Percentiles rank a stretch among this genome's conserved stretches.
Evolutionary conservation across 805 yeast genomes (phyloP).

Genomic region (Cyberlindnera nakhonratchasimensis): DNA sequence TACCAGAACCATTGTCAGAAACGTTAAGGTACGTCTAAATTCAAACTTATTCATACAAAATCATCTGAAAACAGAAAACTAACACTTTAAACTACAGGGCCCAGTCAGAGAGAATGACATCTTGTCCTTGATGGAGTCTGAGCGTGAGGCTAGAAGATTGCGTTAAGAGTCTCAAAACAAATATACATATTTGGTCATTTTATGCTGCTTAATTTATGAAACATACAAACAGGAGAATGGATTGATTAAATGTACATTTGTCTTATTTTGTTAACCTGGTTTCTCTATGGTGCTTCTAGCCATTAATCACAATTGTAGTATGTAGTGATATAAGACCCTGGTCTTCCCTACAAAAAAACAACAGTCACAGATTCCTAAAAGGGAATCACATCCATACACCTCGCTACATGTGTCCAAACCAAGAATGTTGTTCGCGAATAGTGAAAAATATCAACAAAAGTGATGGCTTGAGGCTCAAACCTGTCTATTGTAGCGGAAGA

Average conservation of each 20-base stretch:
- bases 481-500: not conserved
- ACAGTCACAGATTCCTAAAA: slow-evolving; percentile 20
- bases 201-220: slow-evolving; percentile 15
- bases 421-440: slow-evolving; percentile 6
- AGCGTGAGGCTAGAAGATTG: slow-evolving; percentile 98
- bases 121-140: slow-evolving; percentile 99
- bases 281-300: not conserved
- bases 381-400: slow-evolving; percentile 15
- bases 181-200: slow-evolving; percentile 11
- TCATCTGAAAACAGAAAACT: not conserved
- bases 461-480: not conserved
- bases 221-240: slow-evolving; percentile 15
- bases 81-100: slow-evolving; percentile 39
- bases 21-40: slow-evolving; percentile 58
- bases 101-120: slow-evolving; percentile 98
- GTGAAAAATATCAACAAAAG: slow-evolving; percentile 4
- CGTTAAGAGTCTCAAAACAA: slow-evolving; percentile 48
- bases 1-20: slow-evolving; percentile 94
- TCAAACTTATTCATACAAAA: not conserved
- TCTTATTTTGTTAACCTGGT: slow-evolving; percentile 15
- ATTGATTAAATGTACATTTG: slow-evolving; percentile 30
- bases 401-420: slow-evolving; percentile 10
- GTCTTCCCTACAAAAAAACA: slow-evolving; percentile 3
- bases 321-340: not conserved
- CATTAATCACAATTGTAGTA: not conserved